Percentiles rank a stretch among this genome's conserved stretches.
Evolutionary conservation across 75 land plant species (phyloP).

Genomic region (Isoetes taiwanensis): DNA sequence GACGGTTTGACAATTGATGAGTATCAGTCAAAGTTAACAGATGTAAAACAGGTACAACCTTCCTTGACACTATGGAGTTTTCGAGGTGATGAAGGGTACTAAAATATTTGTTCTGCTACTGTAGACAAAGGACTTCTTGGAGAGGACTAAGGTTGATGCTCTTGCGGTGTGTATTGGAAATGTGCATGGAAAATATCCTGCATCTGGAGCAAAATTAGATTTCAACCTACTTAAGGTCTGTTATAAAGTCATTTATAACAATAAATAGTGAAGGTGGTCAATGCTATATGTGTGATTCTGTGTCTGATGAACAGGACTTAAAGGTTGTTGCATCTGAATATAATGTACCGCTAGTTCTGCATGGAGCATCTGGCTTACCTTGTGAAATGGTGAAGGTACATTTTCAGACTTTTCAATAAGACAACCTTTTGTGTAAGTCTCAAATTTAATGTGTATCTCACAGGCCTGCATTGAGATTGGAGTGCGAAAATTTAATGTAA

Average conservation of each 20-base stretch:
- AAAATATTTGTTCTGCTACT: too few relatives aligned
- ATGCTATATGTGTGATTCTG: background rate
- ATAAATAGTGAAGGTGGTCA: background rate
- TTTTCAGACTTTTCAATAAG: background rate
- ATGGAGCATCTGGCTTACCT: constrained; percentile 92
- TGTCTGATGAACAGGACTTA: constrained; percentile 40
- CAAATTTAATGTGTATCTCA: background rate
- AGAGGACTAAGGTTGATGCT: constrained; percentile 72
- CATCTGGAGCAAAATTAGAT: constrained; percentile 76
- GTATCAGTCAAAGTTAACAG: constrained; percentile 84
- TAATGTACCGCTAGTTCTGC: constrained; percentile 69
- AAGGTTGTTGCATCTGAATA: constrained; percentile 34
- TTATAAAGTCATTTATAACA: background rate
- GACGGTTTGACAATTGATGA: constrained; percentile 88
- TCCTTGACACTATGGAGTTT: too few relatives aligned
- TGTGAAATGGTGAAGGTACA: constrained; percentile 65
- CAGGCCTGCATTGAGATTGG: constrained; percentile 76
- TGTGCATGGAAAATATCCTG: constrained; percentile 95
- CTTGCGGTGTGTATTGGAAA: constrained; percentile 99
- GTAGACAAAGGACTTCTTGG: constrained; percentile 74
- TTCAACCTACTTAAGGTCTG: constrained; percentile 85
- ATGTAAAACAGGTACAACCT: constrained; percentile 49
- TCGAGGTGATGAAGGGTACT: too few relatives aligned
- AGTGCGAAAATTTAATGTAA: constrained; percentile 87
- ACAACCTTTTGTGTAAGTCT: background rate